These are phyloP conservation scores for Agaricus subrufescens DNA, from an alignment of 768 basidiomycete genomes.

Conservation along the genomic window DNA sequence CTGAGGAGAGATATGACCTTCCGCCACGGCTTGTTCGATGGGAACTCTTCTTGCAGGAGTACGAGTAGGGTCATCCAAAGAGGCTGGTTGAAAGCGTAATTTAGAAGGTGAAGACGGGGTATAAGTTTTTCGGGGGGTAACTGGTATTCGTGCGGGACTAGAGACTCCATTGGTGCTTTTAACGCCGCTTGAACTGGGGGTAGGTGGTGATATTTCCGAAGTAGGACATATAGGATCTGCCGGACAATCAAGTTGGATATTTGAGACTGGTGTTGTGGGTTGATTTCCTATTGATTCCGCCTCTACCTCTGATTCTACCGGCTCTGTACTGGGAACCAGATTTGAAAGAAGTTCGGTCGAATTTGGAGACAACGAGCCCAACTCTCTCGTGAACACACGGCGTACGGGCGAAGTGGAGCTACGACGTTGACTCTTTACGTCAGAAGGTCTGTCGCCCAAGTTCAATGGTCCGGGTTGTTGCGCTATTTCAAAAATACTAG, in stretches of 20 bases:
- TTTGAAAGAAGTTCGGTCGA: conserved; percentile 32
- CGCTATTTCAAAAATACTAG: background rate
- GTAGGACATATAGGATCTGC: background rate
- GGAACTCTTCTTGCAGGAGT: conserved; percentile 67
- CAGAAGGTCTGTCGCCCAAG: background rate
- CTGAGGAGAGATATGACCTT: conserved; percentile 45
- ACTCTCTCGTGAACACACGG: conserved; percentile 26
- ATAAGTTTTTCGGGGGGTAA: conserved; percentile 11
- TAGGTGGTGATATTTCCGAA: conserved; percentile 24
- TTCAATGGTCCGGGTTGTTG: background rate
- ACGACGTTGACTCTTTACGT: conserved; percentile 2
- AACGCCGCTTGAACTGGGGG: conserved; percentile 16
- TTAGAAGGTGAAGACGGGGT: conserved; percentile 19
- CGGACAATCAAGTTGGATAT: background rate
- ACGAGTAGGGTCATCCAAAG: conserved; percentile 33
- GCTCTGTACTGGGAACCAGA: conserved; percentile 17
- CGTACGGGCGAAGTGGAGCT: conserved; percentile 5
- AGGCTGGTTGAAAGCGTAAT: conserved; percentile 23
- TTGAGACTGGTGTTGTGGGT: background rate
- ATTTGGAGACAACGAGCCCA: conserved; percentile 57
- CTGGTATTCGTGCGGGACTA: conserved; percentile 19
- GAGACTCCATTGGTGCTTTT: conserved; percentile 20
- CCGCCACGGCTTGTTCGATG: conserved; percentile 44
- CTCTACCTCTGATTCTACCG: background rate
- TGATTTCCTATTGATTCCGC: conserved; percentile 12